phyloP scores from a whole-genome alignment of 768 basidiomycete genomes.

The Leccinellum albellum region DNA sequence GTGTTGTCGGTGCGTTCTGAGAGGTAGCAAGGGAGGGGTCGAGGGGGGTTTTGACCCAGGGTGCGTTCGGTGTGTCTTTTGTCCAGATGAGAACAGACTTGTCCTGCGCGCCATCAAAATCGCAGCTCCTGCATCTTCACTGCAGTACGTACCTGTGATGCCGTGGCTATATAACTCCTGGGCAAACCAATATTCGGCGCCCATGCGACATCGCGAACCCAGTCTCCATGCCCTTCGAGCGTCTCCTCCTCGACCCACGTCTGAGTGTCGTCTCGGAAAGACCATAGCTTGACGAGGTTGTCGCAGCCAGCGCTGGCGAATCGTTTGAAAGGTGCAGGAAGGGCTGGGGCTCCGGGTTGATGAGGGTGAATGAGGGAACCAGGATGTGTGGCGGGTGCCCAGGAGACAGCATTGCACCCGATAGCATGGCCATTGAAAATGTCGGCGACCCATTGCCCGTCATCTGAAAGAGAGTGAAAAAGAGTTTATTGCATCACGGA shows the following conservation, averaged over 20 bases:
- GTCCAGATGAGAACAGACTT: constrained; percentile 91
- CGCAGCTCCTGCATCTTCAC: background rate
- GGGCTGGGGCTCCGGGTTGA: constrained; percentile 35
- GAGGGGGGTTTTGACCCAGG: constrained; percentile 79
- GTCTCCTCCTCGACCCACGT: constrained; percentile 89
- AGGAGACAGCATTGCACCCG: constrained; percentile 95
- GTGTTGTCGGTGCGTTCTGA: constrained; percentile 40
- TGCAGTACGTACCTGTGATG: constrained; percentile 62
- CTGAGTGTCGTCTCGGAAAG: constrained; percentile 80
- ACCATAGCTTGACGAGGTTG: constrained; percentile 93
- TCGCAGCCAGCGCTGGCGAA: constrained; percentile 97
- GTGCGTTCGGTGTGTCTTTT: constrained; percentile 66
- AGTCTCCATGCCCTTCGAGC: constrained; percentile 91
- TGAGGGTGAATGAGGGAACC: constrained; percentile 79
- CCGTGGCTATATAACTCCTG: constrained; percentile 92
- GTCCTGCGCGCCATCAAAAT: constrained; percentile 41
- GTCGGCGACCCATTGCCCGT: constrained; percentile 93
- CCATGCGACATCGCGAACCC: constrained; percentile 99
- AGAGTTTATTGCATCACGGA: background rate
- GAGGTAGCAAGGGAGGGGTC: constrained; percentile 60
- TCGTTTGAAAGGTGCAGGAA: constrained; percentile 69
- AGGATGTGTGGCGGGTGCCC: constrained; percentile 89
- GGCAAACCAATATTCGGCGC: constrained; percentile 96
- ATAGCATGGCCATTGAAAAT: constrained; percentile 96
- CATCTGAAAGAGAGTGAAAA: constrained; percentile 53